Evolutionary conservation across 129 eudicot genomes (phyloP), one percentile per base, ranked within the genome.

Genomic region (Kitagawia praeruptora): DNA sequence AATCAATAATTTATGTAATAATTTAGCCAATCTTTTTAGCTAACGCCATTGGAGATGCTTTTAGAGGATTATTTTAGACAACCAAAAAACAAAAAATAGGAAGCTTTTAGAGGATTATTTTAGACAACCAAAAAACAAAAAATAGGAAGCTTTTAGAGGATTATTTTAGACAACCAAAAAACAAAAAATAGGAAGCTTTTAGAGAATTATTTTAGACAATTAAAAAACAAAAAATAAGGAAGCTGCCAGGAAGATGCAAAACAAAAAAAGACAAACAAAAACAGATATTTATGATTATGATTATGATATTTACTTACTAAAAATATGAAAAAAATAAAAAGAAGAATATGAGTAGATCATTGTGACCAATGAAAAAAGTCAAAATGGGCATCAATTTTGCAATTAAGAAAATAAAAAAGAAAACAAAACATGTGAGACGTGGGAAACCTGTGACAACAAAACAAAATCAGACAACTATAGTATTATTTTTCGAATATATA

Each of bases 401-500:
- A 40, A 2, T 40, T 40, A 40, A 40, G 42, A 56, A 7, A 56
- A 23, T 23, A n/a, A 10, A 25, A 58, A 58, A 0, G 25, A 58
- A 58, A 61, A 2, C 34, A 61, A 61, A 25, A 25, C 73, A 67
- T 34, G 73, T 67, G 73, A 67, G 73, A 67, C 73, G 73, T 67
- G 73, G 73, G 73, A 67, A 67, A 67, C 73, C 39, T 67, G 73
- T 67, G 73, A 67, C 73, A 4, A 67, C 40, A 31, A 67, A 67
- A 67, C 73, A 67, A 67, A 67, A 61, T 61, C 69, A 61, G 69
- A 61, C 69, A 61, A 61, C 34, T 61, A 61, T 61, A 5, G 8
- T 58, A 23, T 23, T 61, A 23, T 23, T 53, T 53, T 63, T 63
- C 16, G 38, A 56, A 56, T 19, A 56, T 21, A 40, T 34, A 34